Base-by-base conservation (phyloP, 1,139 yeast species). In the Kurtzmaniella quercitrusa region DNA sequence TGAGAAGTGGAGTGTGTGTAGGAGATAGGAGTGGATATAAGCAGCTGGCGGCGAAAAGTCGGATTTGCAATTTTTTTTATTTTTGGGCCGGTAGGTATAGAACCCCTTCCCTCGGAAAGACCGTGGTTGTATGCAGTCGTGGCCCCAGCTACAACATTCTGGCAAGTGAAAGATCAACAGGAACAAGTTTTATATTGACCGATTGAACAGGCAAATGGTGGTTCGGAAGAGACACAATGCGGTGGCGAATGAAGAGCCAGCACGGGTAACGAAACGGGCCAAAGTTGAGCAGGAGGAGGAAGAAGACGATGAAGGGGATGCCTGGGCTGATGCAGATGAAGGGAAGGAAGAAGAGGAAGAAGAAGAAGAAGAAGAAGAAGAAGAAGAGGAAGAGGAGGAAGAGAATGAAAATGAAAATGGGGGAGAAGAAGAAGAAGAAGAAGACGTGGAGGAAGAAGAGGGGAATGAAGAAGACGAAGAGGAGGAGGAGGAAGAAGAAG, bases 301-400 rank as follows among this genome's bases (percentile, higher is more conserved):
- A 17, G 46, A 43, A 29, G 45, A 44, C 2, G 46, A 31, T 14
- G 36, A 31, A 4, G 36, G 16, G 18, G 43, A 44, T 15, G 52
- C 43, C 43, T 50, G 46, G 18, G 51, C 50, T 25, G 53, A 47
- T 21, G 53, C 43, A 7, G 55, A 46, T 18, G 59, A 48, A 10
- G 46, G 41, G 12, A 45, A 41, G 19, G 47, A 39, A 21, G 47
- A 48, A 41, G 49, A 48, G 42, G 45, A 47, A 37, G 52, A 45
- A 29, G 52, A 47, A 14, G 51, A 48, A 7, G 55, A 44, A 18
- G 56, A 51, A 10, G 59, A 53, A 4, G 55, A 54, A 17, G 56
- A 49, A 6, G 56, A 53, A 2, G 58, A 53, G 12, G 58, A 49
- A 17, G 63, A 55, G 41, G 53, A 42, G 37, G 60, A 49, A 9